A percentile compares a stretch with the other conserved stretches of the same genome.
These are phyloP conservation scores for Furcasterigmium sp. DNA, from an alignment of 2,329 filamentous ascomycete genomes.

Conservation along the genomic window DNA sequence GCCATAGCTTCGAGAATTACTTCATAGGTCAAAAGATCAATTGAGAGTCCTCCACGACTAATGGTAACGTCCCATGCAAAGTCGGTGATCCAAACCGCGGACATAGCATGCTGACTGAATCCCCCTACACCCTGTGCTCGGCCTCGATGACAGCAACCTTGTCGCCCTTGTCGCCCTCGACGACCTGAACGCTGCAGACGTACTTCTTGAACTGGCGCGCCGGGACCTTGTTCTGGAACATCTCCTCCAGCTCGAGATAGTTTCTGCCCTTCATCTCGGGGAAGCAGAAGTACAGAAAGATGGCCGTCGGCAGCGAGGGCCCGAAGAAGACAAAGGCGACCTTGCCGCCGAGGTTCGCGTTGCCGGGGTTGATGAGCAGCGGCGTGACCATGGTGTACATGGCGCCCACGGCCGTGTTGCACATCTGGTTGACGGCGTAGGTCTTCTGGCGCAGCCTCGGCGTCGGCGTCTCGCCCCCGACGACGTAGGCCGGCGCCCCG, in stretches of 20 bases:
- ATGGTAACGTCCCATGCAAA: no score
- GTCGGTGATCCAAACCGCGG: no score
- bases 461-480: constrained; percentile 4
- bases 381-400: constrained; percentile 13
- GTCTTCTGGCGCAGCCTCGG: constrained; percentile 5
- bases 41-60: no score
- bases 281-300: constrained; percentile 23
- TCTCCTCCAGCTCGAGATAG: constrained; percentile 17
- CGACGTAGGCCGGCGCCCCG: constrained; percentile 3
- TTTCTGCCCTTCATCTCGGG: constrained; percentile 23
- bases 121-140: background rate
- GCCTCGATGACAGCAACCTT: constrained; percentile 1
- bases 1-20: no score
- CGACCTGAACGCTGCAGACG: background rate
- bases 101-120: no score
- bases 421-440: constrained; percentile 5
- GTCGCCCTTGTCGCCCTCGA: constrained; percentile 1
- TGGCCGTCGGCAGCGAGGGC: constrained; percentile 15
- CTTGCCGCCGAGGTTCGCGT: constrained; percentile 30
- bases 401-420: constrained; percentile 1
- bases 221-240: constrained; percentile 8
- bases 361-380: constrained; percentile 19
- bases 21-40: no score
- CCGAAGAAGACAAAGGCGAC: constrained; percentile 32
- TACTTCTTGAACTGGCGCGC: constrained; percentile 1